These are phyloP conservation scores for Aspergillus tamarii DNA, from an alignment of 2,329 filamentous ascomycete genomes.

Conservation along the genomic window DNA sequence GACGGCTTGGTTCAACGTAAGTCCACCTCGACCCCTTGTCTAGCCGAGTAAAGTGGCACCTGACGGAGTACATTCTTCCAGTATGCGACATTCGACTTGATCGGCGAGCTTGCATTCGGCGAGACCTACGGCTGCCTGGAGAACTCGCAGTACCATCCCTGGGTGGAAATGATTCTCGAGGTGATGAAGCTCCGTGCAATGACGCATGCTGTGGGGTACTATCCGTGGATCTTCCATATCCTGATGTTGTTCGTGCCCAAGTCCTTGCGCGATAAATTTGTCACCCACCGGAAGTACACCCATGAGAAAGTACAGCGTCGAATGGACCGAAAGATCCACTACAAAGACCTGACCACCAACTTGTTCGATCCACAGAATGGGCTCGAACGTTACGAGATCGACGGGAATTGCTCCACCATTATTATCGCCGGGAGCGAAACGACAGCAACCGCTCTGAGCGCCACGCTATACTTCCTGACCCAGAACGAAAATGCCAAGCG, in stretches of 20 bases:
- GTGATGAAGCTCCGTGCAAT: background rate
- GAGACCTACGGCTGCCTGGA: constrained; percentile 14
- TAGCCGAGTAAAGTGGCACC: too few species aligned
- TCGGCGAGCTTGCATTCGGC: constrained; percentile 17
- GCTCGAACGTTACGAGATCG: background rate
- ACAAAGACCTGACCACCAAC: constrained; percentile 3
- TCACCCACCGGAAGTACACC: constrained; percentile 2
- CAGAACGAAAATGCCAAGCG: constrained; percentile 2
- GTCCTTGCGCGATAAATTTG: background rate
- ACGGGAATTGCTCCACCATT: background rate
- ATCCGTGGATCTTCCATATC: background rate
- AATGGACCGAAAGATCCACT: background rate
- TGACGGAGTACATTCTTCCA: background rate
- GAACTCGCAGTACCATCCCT: constrained; percentile 2
- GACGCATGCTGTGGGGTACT: constrained; percentile 4
- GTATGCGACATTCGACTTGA: constrained; percentile 18
- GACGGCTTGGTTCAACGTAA: constrained; percentile 14
- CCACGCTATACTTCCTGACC: constrained; percentile 9
- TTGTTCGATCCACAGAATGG: constrained; percentile 4
- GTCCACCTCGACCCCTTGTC: too few species aligned
- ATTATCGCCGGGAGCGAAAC: constrained; percentile 17
- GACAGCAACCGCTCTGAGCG: constrained; percentile 2
- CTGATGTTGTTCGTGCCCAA: background rate
- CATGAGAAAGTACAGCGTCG: background rate
- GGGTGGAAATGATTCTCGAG: constrained; percentile 8